Base-by-base conservation (phyloP, 352 stramenopile genomes). In the Achlya hypogyna region DNA sequence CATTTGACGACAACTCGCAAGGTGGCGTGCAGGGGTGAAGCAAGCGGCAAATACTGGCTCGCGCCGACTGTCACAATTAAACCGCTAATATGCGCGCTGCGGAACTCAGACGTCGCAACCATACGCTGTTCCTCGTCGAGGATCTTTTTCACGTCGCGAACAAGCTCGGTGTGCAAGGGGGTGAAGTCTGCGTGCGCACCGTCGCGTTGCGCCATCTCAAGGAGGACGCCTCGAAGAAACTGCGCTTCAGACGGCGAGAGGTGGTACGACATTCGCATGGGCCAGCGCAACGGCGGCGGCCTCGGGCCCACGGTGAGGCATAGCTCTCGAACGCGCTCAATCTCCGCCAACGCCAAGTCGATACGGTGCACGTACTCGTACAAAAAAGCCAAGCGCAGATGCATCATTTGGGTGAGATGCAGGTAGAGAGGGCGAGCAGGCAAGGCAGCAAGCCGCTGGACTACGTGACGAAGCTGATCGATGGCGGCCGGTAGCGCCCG, bases 311-410 rank as follows among this genome's bases (percentile, higher is more conserved):
- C 42, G 4, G 16, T 32, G 2, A 4, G 8, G 34, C 43, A 22
- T 16, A 67, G 23, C 12, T 34, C 12, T 56, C 20, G 2, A 10
- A 56, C 49, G 12, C 56, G 42, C 6, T 28, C 32, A n/a, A 67
- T 67, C 18, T 23, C 51, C 4, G 9, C n/a, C n/a, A 67, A 23
- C 8, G 60, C 60, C 18, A 25, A 49, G 31, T 58, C 42, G 12
- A 67, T 49, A 10, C 51, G 60, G 28, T 10, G n/a, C 1, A 28
- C 0, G 22, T 47, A 31, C 10, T 49, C 29, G 9, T 45, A 58
- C 4, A 67, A 16, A 58, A 67, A 67, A n/a, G 60, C 60, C 9
- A 67, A n/a, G 14, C 60, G 60, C 3, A 67, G 9, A 18, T 42
- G 34, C 12, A 45, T 45, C 20, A 31, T 27, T 3, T 31, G 60